Percentiles rank a stretch among this genome's conserved stretches.
Conservation (phyloP, 768 basidiomycete species). For the Clitopilus hobsonii region DNA sequence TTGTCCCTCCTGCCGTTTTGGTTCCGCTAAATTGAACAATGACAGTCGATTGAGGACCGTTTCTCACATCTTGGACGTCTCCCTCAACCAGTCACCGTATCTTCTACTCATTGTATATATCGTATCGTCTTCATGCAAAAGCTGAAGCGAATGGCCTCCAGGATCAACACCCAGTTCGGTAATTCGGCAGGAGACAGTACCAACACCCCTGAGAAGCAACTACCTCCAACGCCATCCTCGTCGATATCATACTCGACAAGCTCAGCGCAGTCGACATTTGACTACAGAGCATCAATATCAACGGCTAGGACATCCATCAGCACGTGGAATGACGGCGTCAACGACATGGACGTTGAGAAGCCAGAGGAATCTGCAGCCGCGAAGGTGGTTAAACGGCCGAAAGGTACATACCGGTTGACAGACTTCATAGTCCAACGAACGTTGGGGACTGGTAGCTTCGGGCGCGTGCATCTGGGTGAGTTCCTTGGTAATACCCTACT, state of each 20-base stretch:
- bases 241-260: slow-evolving; percentile 25
- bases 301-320: slow-evolving; percentile 55
- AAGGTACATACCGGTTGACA: slow-evolving; percentile 63
- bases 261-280: slow-evolving; percentile 32
- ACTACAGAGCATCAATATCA: slow-evolving; percentile 64
- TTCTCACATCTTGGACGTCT: slow-evolving; percentile 8
- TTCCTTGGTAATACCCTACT: slow-evolving; percentile 3
- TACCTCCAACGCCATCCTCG: slow-evolving; percentile 23
- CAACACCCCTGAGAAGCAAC: slow-evolving; percentile 16
- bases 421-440: slow-evolving; percentile 83
- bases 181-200: slow-evolving; percentile 21
- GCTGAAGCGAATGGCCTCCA: slow-evolving; percentile 51
- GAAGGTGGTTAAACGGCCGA: slow-evolving; percentile 39
- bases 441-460: slow-evolving; percentile 94
- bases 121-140: slow-evolving; percentile 15
- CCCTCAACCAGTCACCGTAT: slow-evolving; percentile 8
- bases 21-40: slow-evolving; percentile 22
- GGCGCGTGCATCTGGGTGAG: slow-evolving; percentile 86
- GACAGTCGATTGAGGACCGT: slow-evolving; percentile 11
- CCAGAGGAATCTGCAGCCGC: slow-evolving; percentile 1
- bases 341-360: slow-evolving; percentile 25
- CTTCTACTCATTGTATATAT: slow-evolving; percentile 9
- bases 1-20: slow-evolving; percentile 7
- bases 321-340: slow-evolving; percentile 32
- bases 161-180: slow-evolving; percentile 36